phyloP scores from a whole-genome alignment of 192 early-diverging fungal species.

The Gryganskiella cystojenkinii region DNA sequence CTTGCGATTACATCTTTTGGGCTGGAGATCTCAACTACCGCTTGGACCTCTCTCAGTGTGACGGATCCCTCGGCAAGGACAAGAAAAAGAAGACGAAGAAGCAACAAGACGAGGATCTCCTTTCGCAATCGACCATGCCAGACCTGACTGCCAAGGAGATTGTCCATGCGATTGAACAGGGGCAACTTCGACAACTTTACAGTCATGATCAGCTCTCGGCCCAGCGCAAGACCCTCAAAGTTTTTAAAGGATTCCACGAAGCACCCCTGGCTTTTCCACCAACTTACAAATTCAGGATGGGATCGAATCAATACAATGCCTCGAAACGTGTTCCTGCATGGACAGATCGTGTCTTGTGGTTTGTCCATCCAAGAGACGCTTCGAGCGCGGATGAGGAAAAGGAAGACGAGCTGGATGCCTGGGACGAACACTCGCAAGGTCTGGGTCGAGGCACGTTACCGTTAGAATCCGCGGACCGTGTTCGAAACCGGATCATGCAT shows the following conservation, averaged over 20 bases:
- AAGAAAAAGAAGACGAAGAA: constrained; percentile 33
- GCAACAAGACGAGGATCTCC: constrained; percentile 12
- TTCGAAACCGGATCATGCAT: not conserved
- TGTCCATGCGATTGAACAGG: constrained; percentile 33
- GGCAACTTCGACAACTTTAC: constrained; percentile 31
- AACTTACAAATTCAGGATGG: constrained; percentile 53
- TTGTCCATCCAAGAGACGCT: constrained; percentile 31
- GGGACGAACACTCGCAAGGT: constrained; percentile 43
- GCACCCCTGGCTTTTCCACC: constrained; percentile 48
- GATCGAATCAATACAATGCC: constrained; percentile 34
- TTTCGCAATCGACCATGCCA: constrained; percentile 31
- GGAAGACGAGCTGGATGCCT: constrained; percentile 44
- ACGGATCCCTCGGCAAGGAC: constrained; percentile 17
- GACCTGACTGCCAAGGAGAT: constrained; percentile 37
- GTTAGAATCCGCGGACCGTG: constrained; percentile 4
- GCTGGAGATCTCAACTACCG: constrained; percentile 55
- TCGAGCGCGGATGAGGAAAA: constrained; percentile 20
- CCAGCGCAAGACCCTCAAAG: constrained; percentile 45
- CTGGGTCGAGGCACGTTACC: constrained; percentile 25
- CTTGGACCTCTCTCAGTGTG: constrained; percentile 34
- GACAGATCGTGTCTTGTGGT: constrained; percentile 51
- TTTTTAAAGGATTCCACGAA: constrained; percentile 40
- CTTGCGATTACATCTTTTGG: constrained; percentile 51
- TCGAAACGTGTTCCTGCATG: constrained; percentile 45
- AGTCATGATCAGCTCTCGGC: constrained; percentile 51